Evolutionary conservation across 208 protist species (phyloP), one percentile per base, ranked within the genome.

Genomic region (Novymonas esmeraldas): DNA sequence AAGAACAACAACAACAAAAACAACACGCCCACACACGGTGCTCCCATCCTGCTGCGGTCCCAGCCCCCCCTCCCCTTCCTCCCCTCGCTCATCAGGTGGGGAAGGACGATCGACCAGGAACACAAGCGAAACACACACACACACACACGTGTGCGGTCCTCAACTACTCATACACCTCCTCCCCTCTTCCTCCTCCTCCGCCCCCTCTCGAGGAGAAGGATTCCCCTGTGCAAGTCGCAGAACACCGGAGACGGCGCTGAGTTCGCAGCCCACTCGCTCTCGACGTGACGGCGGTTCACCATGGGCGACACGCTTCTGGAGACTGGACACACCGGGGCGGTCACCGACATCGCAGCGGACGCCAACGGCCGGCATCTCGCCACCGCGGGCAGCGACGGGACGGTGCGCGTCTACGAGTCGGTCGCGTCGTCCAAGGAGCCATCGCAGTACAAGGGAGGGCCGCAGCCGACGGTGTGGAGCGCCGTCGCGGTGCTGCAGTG

Each of bases 281-380:
- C n/a, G n/a, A n/a, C n/a, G n/a, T n/a, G 22, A 28, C 5, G 18
- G 4, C 18, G 24, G 39, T 10, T 22, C 10, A 72, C 56, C 48
- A 64, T 65, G 50, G 79, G 64, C 20, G 71, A 84, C 49, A 72
- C 64, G 16, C 10, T 91, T 5, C 44, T 92, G 41, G 86, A 95
- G 20, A 92, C 90, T 1, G 78, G 82, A 58, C 87, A 95, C 61
- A 55, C 59, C 14, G 77, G 73, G n/a, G 57, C 82, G 10, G 76
- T 94, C 6, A 78, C 82, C 4, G 89, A 95, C 64, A 73, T 90
- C 44, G 80, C 92, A 2, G 85, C 85, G 2, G 81, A 93, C 49
- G 76, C 77, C 22, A 70, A 67, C 42, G 89, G 89, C 34, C 74
- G 73, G 56, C 70, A 67, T 18, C 57, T 96, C 11, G 89, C 89